These are phyloP conservation scores for Puccinia coronata DNA, from an alignment of 1,284 basidiomycete genomes.

Conservation along the genomic window DNA sequence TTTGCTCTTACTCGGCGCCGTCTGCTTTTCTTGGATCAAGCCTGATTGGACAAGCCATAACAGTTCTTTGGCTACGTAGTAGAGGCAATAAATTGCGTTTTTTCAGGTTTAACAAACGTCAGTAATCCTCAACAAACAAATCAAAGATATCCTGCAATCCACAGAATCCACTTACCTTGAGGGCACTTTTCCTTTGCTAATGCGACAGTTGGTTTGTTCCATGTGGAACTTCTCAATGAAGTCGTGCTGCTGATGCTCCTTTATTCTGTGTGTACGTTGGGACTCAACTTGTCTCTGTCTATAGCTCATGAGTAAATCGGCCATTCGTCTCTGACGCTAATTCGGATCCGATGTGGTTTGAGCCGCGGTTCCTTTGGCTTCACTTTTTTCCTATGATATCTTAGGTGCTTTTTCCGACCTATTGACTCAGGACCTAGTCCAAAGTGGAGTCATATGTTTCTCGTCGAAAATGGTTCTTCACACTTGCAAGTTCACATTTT, in stretches of 20 bases:
- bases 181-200: background rate
- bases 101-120: conserved; percentile 10
- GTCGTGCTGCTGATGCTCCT: conserved; percentile 2
- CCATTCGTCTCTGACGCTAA: too few relatives aligned
- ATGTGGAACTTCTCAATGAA: background rate
- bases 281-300: too few relatives aligned
- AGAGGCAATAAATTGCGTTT: background rate
- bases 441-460: background rate
- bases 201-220: background rate
- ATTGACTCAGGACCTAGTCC: background rate
- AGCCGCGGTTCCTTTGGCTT: too few relatives aligned
- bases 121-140: background rate
- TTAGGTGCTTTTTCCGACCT: background rate
- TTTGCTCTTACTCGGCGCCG: background rate
- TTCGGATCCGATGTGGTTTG: too few relatives aligned
- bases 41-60: background rate
- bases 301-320: too few relatives aligned
- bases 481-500: background rate
- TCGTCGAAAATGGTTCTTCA: background rate
- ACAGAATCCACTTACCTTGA: background rate
- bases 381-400: background rate
- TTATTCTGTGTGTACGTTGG: background rate
- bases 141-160: background rate
- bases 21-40: background rate
- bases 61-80: background rate